Conservation (phyloP, 2,329 filamentous ascomycete species). For the Fusarium odoratissimum region DNA sequence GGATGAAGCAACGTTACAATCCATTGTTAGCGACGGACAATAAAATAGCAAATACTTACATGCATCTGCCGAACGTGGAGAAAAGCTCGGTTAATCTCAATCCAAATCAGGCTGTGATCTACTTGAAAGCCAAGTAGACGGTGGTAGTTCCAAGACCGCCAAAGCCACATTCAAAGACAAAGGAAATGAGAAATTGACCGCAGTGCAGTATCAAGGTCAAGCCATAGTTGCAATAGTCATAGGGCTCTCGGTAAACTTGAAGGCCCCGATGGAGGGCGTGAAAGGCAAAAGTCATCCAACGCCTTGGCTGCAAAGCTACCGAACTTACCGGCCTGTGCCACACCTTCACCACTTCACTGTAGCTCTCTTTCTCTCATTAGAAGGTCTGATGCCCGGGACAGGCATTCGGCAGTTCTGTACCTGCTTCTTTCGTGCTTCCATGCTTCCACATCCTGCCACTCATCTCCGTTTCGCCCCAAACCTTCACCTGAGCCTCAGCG, state of each 20-base stretch:
- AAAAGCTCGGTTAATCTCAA: constrained; percentile 24
- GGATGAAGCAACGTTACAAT: constrained; percentile 14
- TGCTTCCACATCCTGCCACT: neutral
- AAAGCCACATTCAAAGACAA: constrained; percentile 10
- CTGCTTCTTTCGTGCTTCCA: constrained; percentile 36
- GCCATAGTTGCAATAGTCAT: neutral
- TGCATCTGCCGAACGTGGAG: constrained; percentile 32
- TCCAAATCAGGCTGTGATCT: constrained; percentile 20
- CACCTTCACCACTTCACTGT: neutral
- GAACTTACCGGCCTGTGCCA: constrained; percentile 25
- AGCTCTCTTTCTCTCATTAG: neutral
- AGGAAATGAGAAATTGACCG: constrained; percentile 21
- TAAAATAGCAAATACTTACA: constrained; percentile 14
- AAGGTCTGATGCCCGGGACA: constrained; percentile 11
- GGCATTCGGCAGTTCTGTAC: constrained; percentile 33
- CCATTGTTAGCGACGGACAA: constrained; percentile 1
- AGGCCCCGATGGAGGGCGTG: constrained; percentile 32
- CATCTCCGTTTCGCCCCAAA: neutral
- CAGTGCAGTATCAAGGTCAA: neutral
- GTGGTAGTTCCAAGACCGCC: constrained; percentile 4
- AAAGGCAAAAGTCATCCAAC: neutral
- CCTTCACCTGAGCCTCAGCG: neutral
- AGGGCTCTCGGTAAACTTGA: constrained; percentile 23
- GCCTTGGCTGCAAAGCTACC: constrained; percentile 3
- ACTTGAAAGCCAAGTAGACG: neutral